Percentiles rank a stretch among this genome's conserved stretches.
phyloP scores from a whole-genome alignment of 1,139 yeast genomes.

The Petasospora rhodanensis region DNA sequence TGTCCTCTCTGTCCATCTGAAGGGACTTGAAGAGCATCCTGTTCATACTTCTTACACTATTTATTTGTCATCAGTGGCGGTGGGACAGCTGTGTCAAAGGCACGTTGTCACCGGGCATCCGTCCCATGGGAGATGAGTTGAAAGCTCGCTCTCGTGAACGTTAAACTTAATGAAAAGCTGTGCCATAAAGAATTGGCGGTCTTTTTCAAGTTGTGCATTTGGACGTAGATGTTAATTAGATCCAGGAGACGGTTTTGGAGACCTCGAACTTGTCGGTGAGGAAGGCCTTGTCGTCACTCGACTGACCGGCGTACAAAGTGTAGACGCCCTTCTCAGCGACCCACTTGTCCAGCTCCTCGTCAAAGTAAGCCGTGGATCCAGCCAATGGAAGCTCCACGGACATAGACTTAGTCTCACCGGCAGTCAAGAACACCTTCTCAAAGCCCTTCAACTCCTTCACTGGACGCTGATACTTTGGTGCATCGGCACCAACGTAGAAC shows the following conservation, averaged over 20 bases:
- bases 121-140: background rate
- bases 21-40: no score
- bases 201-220: conserved; percentile 3
- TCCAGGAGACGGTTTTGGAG: no score
- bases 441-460: conserved; percentile 51
- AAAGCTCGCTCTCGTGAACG: background rate
- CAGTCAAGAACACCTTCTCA: conserved; percentile 36
- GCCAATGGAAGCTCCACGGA: conserved; percentile 33
- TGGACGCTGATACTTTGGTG: conserved; percentile 42
- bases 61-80: conserved; percentile 3
- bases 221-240: no score
- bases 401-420: conserved; percentile 36
- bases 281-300: conserved; percentile 20
- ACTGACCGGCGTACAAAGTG: conserved; percentile 39
- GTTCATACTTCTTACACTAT: background rate
- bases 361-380: conserved; percentile 49
- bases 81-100: conserved; percentile 13
- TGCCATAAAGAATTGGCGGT: conserved; percentile 13
- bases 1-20: background rate
- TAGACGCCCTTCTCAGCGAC: conserved; percentile 44
- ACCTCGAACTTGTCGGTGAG: conserved; percentile 3
- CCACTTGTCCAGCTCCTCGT: conserved; percentile 43
- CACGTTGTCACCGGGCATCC: conserved; percentile 8
- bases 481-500: conserved; percentile 35
- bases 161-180: conserved; percentile 1